Evolutionary conservation across 495 filamentous ascomycete genomes (phyloP).

Genomic region (Xylaria bambusicola): DNA sequence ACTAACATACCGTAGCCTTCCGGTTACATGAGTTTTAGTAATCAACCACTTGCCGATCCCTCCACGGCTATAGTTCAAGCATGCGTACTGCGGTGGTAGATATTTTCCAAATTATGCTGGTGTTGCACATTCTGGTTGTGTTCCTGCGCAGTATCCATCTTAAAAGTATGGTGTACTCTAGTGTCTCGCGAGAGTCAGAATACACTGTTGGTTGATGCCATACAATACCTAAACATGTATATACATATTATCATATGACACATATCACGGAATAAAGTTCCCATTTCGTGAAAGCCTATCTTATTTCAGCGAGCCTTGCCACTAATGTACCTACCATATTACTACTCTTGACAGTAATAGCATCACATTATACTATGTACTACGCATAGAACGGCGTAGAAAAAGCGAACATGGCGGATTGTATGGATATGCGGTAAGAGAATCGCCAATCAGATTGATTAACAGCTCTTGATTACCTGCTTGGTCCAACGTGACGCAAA

Average conservation of each 20-base stretch:
- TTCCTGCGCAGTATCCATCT: too few species aligned
- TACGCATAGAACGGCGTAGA: background rate
- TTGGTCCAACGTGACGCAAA: slow-evolving; percentile 11
- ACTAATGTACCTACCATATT: background rate
- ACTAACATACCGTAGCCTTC: background rate
- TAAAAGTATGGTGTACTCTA: too few species aligned
- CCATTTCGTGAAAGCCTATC: background rate
- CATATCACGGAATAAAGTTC: background rate
- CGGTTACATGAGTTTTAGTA: slow-evolving; percentile 19
- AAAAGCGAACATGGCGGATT: background rate
- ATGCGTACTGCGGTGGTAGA: slow-evolving; percentile 4
- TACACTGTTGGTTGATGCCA: background rate
- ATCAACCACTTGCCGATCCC: slow-evolving; percentile 19
- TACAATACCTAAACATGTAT: background rate
- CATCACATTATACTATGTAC: background rate
- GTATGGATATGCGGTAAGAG: background rate
- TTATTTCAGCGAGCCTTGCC: background rate
- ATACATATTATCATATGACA: too few species aligned
- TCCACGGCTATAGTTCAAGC: slow-evolving; percentile 8
- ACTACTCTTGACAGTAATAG: background rate
- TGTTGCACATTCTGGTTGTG: slow-evolving; percentile 16
- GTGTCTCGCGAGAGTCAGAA: background rate
- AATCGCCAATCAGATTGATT: background rate
- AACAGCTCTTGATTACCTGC: slow-evolving; percentile 2
- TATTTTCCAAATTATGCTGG: slow-evolving; percentile 7